Conservation (phyloP, 2,329 filamentous ascomycete species). For the Lecanicillium sp. region DNA sequence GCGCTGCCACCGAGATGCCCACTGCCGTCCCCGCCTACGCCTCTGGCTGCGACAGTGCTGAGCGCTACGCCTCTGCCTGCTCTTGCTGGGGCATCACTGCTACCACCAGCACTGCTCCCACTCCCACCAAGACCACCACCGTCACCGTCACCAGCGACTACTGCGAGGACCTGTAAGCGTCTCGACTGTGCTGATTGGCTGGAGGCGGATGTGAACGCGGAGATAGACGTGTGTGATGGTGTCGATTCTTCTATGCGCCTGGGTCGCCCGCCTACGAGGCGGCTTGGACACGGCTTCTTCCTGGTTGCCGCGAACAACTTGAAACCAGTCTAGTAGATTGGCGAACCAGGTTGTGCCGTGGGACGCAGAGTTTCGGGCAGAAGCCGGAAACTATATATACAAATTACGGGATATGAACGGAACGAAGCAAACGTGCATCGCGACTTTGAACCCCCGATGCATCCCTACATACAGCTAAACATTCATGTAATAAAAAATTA, state of each 20-base stretch:
- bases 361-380: no score
- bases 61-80: constrained; percentile 34
- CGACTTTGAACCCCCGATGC: no score
- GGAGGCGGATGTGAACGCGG: background rate
- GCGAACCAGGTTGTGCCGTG: no score
- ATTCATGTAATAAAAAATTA: no score
- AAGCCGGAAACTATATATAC: background rate
- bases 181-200: no score
- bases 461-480: no score
- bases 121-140: constrained; percentile 31
- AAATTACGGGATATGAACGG: constrained; percentile 7
- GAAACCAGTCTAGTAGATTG: no score
- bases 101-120: constrained; percentile 27
- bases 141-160: constrained; percentile 33
- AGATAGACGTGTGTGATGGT: background rate
- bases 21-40: constrained; percentile 32
- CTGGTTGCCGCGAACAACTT: no score
- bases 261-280: no score
- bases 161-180: constrained; percentile 27
- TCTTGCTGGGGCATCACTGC: constrained; percentile 37
- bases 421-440: constrained; percentile 1
- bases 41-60: constrained; percentile 24
- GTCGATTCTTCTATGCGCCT: no score
- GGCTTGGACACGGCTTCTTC: no score
- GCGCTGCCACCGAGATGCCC: constrained; percentile 23